Percentiles rank a stretch among this genome's conserved stretches.
These are phyloP conservation scores for Cyamopsis tetragonoloba DNA, from an alignment of 306 rosid species.

Conservation along the genomic window DNA sequence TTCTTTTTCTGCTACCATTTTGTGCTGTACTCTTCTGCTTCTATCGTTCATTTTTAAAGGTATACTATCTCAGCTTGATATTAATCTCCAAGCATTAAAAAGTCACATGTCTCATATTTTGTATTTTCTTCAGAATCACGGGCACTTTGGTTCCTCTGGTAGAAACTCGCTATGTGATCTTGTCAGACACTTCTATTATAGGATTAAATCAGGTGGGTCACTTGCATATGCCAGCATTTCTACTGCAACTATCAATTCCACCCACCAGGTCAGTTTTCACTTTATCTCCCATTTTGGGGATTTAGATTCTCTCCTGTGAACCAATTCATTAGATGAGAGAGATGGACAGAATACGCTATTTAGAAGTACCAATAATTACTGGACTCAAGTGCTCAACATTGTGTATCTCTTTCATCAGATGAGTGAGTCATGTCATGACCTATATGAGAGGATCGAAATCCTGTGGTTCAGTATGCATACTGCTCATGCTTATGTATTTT, in stretches of 20 bases:
- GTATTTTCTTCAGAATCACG: conserved; percentile 47
- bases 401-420: not conserved
- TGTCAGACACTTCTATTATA: conserved; percentile 62
- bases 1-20: conserved; percentile 70
- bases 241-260: conserved; percentile 41
- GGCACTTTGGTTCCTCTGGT: conserved; percentile 48
- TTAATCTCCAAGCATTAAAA: conserved; percentile 18
- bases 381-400: not conserved
- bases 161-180: conserved; percentile 69
- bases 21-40: conserved; percentile 59
- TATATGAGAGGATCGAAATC: conserved; percentile 1
- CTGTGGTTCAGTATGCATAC: conserved; percentile 1
- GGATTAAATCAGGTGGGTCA: conserved; percentile 61
- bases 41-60: conserved; percentile 60
- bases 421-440: not conserved
- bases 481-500: not conserved
- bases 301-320: conserved; percentile 23
- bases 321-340: not conserved
- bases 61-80: conserved; percentile 31
- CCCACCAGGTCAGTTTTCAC: conserved; percentile 51
- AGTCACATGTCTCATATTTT: conserved; percentile 14
- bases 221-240: conserved; percentile 57
- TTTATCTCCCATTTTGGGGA: conserved; percentile 6
- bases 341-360: not conserved
- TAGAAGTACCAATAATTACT: not conserved